Evolutionary conservation across 345 rosid species (phyloP).

Genomic region (Nasturtium officinale): DNA sequence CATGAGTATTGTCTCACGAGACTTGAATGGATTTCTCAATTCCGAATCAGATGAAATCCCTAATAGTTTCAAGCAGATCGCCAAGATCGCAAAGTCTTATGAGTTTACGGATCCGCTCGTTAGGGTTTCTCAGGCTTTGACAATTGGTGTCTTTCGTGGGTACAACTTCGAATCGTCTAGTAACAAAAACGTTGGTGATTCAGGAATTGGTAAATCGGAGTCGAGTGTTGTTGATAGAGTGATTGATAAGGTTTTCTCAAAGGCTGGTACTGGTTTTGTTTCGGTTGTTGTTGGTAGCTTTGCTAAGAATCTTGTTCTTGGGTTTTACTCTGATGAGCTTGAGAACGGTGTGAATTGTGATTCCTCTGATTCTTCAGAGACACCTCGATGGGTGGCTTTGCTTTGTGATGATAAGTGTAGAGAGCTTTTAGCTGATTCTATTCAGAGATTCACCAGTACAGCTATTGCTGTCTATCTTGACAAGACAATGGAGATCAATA

Average conservation of each 20-base stretch:
- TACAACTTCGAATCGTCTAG: conserved; percentile 47
- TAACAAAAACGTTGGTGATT: conserved; percentile 21
- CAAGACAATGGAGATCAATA: conserved; percentile 79
- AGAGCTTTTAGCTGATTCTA: conserved; percentile 76
- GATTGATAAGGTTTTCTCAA: conserved; percentile 71
- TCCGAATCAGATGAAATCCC: conserved; percentile 86
- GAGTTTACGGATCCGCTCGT: conserved; percentile 65
- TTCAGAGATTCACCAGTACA: conserved; percentile 78
- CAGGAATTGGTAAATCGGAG: conserved; percentile 27
- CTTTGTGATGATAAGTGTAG: conserved; percentile 60
- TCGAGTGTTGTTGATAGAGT: conserved; percentile 55
- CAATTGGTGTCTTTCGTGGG: conserved; percentile 68
- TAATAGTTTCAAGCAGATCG: conserved; percentile 80
- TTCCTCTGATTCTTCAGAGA: conserved; percentile 39
- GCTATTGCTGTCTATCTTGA: conserved; percentile 87
- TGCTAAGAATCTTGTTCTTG: conserved; percentile 87
- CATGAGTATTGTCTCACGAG: conserved; percentile 61
- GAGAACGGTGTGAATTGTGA: conserved; percentile 19
- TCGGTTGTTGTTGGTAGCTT: conserved; percentile 89
- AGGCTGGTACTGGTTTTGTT: conserved; percentile 76
- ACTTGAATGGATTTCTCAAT: conserved; percentile 63
- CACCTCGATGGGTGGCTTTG: conserved; percentile 60
- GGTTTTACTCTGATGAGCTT: conserved; percentile 53
- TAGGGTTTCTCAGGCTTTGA: conserved; percentile 65
- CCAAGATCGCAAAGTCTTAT: conserved; percentile 67